Evolutionary conservation across 345 rosid genomes (phyloP).

Genomic region (Sonneratia caseolaris): DNA sequence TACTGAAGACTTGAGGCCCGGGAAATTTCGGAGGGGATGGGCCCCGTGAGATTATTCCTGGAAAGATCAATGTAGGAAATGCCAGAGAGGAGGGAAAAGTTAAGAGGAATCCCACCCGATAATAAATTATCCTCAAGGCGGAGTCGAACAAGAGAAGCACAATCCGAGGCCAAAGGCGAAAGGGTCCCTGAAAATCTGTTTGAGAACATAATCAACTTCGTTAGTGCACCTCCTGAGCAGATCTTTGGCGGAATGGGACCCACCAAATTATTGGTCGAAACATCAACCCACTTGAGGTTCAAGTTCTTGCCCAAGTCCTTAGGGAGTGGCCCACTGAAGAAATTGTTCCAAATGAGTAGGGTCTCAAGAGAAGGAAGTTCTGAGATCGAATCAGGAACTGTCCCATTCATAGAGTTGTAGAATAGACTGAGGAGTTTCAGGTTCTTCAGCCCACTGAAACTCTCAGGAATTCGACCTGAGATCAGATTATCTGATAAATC

Average conservation of each 20-base stretch:
- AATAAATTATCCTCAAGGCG: conserved; percentile 80
- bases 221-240: conserved; percentile 60
- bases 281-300: conserved; percentile 80
- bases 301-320: conserved; percentile 58
- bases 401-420: conserved; percentile 82
- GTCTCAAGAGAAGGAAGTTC: conserved; percentile 74
- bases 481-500: conserved; percentile 79
- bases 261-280: conserved; percentile 64
- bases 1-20: conserved; percentile 59
- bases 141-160: conserved; percentile 75
- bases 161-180: conserved; percentile 55
- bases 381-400: conserved; percentile 58
- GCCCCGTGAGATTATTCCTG: conserved; percentile 60
- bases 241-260: conserved; percentile 73
- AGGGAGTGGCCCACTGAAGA: conserved; percentile 78
- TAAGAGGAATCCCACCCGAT: conserved; percentile 66
- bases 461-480: conserved; percentile 69
- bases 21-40: conserved; percentile 48
- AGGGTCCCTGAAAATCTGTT: conserved; percentile 59
- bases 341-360: conserved; percentile 77
- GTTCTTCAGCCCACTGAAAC: conserved; percentile 62
- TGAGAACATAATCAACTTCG: conserved; percentile 72
- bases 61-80: conserved; percentile 75
- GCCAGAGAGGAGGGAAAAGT: conserved; percentile 45
- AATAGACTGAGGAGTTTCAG: conserved; percentile 63